Base-by-base conservation (phyloP, 1,284 basidiomycete genomes). In the Amylostereum chailletii region DNA sequence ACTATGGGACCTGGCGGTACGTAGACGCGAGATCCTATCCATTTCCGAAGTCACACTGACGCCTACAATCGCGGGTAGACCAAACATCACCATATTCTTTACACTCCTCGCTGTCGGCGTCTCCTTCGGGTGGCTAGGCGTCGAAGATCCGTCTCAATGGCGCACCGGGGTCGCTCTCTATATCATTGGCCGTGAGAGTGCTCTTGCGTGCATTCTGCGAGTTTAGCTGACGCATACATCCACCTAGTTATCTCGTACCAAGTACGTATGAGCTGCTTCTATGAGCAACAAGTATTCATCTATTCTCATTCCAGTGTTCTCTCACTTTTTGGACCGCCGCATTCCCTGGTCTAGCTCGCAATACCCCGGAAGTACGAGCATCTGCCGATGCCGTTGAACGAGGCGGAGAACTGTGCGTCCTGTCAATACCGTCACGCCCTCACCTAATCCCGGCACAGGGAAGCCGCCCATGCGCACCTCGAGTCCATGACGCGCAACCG, bases 291-390 rank as follows among this genome's bases (percentile, higher is more conserved):
- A 33, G 32, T 19, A 9, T 41, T 44, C 5, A 50, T 49, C 31
- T 43, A 41, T 2, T n/a, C 26, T 33, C 5, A 7, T 51, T 34
- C 0, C 48, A 84, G 77, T 79, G 84, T 50, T 74, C 83, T 30
- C 64, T 90, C 42, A 89, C 86, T 1, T 89, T 89, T 64, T 91
- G 86, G 86, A 88, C 86, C 0, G 87, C 88, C 5, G 88, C 89
- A 3, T 90, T 92, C 61, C 87, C 88, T 1, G 84, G 84, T 9
- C 71, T 91, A 6, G 83, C 83, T 26, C 72, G 81, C 11, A 77
- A 89, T 58, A 72, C 90, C 34, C 81, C 83, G 0, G 81, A 89
- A 58, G 79, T 91, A 42, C 72, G 72, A 59, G 60, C 66, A 46
- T 84, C 80, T 1, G 62, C 70, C 2, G 53, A 53, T 2, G 64